Evolutionary conservation across 495 filamentous ascomycete species (phyloP).

Genomic region (Xylaria castorea): DNA sequence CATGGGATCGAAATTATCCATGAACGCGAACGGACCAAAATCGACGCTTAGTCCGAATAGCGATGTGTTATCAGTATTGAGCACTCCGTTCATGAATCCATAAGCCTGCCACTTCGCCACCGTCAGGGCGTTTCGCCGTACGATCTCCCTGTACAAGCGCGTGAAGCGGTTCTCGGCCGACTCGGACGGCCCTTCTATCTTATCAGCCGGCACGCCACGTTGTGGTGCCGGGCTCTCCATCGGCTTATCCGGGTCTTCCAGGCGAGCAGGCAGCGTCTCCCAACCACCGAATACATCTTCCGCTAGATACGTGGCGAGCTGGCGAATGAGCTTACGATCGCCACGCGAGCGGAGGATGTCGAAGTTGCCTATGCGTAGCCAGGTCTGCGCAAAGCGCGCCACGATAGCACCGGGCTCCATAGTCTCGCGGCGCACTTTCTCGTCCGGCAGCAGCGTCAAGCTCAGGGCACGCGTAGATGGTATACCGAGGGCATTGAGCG

Average conservation of each 20-base stretch:
- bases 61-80: constrained; percentile 94
- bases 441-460: constrained; percentile 74
- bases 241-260: constrained; percentile 53
- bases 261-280: constrained; percentile 72
- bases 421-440: constrained; percentile 76
- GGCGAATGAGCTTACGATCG: constrained; percentile 73
- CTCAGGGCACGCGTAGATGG: constrained; percentile 87
- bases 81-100: constrained; percentile 96
- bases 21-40: constrained; percentile 95
- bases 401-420: constrained; percentile 96
- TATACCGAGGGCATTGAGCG: constrained; percentile 80
- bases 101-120: constrained; percentile 97
- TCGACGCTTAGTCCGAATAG: constrained; percentile 88
- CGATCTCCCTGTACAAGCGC: constrained; percentile 86
- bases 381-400: constrained; percentile 85
- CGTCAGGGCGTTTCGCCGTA: constrained; percentile 82
- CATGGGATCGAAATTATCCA: constrained; percentile 90
- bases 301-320: constrained; percentile 79
- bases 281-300: constrained; percentile 88
- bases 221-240: constrained; percentile 42
- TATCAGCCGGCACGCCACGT: constrained; percentile 60
- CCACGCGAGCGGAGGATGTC: constrained; percentile 83
- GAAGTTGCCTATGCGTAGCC: constrained; percentile 94
- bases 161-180: constrained; percentile 84
- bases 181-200: constrained; percentile 67